These are phyloP conservation scores for Coemansia sp. DNA, from an alignment of 192 early-diverging fungal species.

Conservation along the genomic window DNA sequence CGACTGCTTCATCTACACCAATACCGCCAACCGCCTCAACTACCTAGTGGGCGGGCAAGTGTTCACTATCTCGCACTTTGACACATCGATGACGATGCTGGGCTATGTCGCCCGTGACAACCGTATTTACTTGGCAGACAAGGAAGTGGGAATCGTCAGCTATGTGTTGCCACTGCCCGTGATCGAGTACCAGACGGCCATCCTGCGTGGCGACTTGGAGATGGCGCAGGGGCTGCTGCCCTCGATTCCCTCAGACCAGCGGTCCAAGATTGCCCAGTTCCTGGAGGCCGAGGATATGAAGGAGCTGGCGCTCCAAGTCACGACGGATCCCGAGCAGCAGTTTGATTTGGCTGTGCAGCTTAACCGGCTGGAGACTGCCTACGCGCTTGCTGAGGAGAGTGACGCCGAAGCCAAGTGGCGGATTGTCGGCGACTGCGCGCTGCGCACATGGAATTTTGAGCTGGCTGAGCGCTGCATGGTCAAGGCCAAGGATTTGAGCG, in stretches of 20 bases:
- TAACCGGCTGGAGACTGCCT: conserved; percentile 77
- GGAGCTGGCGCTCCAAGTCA: conserved; percentile 91
- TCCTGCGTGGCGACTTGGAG: conserved; percentile 90
- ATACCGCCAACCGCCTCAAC: conserved; percentile 83
- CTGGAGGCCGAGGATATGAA: conserved; percentile 90
- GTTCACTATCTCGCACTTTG: conserved; percentile 96
- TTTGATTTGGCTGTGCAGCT: conserved; percentile 94
- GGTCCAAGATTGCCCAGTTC: conserved; percentile 90
- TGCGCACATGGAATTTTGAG: conserved; percentile 85
- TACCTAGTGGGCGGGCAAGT: conserved; percentile 94
- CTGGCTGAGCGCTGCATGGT: conserved; percentile 88
- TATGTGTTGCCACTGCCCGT: conserved; percentile 89
- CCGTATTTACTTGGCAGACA: conserved; percentile 91
- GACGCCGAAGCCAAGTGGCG: conserved; percentile 94
- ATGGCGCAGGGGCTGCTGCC: conserved; percentile 78
- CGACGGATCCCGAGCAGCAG: conserved; percentile 90
- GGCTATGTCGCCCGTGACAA: conserved; percentile 94
- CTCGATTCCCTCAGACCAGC: conserved; percentile 81
- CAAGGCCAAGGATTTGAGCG: conserved; percentile 86
- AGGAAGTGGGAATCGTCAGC: conserved; percentile 85
- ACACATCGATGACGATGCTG: conserved; percentile 83
- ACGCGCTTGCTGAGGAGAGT: conserved; percentile 76
- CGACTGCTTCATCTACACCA: conserved; percentile 99
- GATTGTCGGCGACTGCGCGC: conserved; percentile 83
- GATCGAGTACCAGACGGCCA: conserved; percentile 98